Conservation (phyloP, 768 basidiomycete genomes). For the Leccinum variicolor region DNA sequence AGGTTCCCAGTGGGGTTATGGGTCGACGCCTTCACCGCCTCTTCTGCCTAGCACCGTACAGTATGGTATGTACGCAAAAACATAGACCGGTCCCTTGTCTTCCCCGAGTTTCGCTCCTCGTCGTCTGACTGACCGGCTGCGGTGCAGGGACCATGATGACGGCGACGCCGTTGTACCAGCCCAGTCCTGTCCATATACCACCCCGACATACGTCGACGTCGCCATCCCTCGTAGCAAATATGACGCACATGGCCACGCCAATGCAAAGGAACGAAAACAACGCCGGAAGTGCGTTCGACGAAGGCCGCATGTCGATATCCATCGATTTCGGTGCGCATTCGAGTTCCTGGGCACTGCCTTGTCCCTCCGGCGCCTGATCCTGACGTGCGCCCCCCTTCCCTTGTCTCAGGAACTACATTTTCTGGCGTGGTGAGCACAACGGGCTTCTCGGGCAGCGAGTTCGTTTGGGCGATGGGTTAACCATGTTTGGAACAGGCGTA, state of each 20-base stretch:
- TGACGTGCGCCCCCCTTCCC: not conserved
- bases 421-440: conserved; percentile 70
- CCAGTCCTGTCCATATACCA: conserved; percentile 26
- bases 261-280: conserved; percentile 14
- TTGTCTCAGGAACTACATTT: conserved; percentile 70
- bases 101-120: not conserved
- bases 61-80: not conserved
- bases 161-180: conserved; percentile 24
- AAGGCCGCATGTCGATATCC: conserved; percentile 78
- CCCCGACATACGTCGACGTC: conserved; percentile 20
- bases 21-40: conserved; percentile 14
- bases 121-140: not conserved
- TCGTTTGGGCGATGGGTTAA: conserved; percentile 1
- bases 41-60: not conserved
- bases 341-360: not conserved
- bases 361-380: not conserved
- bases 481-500: conserved; percentile 55
- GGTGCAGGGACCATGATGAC: not conserved
- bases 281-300: conserved; percentile 35
- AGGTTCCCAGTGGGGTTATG: conserved; percentile 22
- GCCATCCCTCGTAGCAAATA: conserved; percentile 14
- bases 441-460: no score
- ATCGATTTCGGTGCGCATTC: conserved; percentile 76
- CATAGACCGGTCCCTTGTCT: not conserved
- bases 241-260: not conserved